A percentile compares a stretch with the other conserved stretches of the same genome.
Evolutionary conservation across 2,329 filamentous ascomycete genomes (phyloP).

Genomic region (Periconia digitata): DNA sequence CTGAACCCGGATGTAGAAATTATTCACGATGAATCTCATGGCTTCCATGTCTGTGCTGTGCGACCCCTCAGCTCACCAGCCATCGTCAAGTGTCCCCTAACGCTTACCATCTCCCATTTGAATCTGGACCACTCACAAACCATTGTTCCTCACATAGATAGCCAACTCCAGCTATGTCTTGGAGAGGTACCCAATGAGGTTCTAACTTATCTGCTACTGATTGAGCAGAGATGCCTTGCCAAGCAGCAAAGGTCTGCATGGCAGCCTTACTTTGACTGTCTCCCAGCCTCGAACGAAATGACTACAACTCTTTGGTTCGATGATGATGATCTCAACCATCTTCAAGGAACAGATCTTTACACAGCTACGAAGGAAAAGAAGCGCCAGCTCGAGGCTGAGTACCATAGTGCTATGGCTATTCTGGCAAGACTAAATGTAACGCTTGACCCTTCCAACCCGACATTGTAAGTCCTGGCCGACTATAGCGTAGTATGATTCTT

Average conservation of each 20-base stretch:
- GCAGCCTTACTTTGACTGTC: conserved; percentile 38
- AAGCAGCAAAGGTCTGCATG: conserved; percentile 32
- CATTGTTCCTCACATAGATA: conserved; percentile 26
- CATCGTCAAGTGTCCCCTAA: conserved; percentile 35
- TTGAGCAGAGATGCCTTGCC: conserved; percentile 31
- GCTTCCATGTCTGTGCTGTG: conserved; percentile 35
- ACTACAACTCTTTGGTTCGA: conserved; percentile 43
- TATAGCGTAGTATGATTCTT: too few relatives aligned
- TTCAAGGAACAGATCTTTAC: conserved; percentile 39
- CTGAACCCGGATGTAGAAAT: conserved; percentile 33
- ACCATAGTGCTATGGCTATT: conserved; percentile 22
- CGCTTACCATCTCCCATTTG: conserved; percentile 38
- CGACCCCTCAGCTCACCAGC: conserved; percentile 20
- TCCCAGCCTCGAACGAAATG: conserved; percentile 35
- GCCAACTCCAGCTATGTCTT: conserved; percentile 25
- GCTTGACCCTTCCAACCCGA: conserved; percentile 16
- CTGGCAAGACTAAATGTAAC: conserved; percentile 18
- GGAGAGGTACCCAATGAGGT: conserved; percentile 34
- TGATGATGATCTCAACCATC: conserved; percentile 35
- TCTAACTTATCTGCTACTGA: conserved; percentile 38
- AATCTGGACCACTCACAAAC: conserved; percentile 34
- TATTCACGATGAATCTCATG: conserved; percentile 24
- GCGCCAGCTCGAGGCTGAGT: conserved; percentile 24
- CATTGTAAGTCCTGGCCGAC: conserved; percentile 26
- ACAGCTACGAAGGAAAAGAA: conserved; percentile 26